These are phyloP conservation scores for Phyllosticta ampelicida DNA, from an alignment of 2,329 filamentous ascomycete species.

Conservation along the genomic window DNA sequence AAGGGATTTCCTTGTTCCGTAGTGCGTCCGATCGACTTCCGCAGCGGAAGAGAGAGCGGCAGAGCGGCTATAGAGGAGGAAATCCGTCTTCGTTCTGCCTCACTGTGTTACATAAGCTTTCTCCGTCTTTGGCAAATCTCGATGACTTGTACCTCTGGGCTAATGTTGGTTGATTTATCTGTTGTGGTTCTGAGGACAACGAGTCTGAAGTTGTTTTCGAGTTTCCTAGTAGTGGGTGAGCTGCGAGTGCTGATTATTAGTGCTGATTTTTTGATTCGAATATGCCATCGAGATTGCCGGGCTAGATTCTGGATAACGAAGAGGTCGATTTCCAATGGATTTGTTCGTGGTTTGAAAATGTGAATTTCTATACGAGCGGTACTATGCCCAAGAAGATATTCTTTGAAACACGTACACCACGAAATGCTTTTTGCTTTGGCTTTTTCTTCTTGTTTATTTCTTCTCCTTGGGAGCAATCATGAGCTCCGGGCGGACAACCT, in stretches of 20 bases:
- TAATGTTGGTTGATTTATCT: too few relatives aligned
- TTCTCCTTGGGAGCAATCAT: constrained; percentile 79
- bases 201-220: too few relatives aligned
- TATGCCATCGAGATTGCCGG: too few relatives aligned
- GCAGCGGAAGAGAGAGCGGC: neutral
- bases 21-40: neutral
- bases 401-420: neutral
- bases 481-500: constrained; percentile 80
- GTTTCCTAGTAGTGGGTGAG: too few relatives aligned
- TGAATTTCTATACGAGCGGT: neutral
- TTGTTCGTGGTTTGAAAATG: neutral
- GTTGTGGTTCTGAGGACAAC: too few relatives aligned
- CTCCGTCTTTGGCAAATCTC: too few relatives aligned
- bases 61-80: too few relatives aligned
- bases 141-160: too few relatives aligned
- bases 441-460: constrained; percentile 33
- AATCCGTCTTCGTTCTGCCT: too few relatives aligned
- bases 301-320: neutral
- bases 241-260: too few relatives aligned
- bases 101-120: too few relatives aligned
- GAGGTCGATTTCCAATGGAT: neutral
- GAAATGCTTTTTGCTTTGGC: neutral
- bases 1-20: neutral
- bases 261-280: too few relatives aligned
- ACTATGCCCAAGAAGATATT: neutral